phyloP scores from a whole-genome alignment of 139 green algal species.

The Asterochloris erici region DNA sequence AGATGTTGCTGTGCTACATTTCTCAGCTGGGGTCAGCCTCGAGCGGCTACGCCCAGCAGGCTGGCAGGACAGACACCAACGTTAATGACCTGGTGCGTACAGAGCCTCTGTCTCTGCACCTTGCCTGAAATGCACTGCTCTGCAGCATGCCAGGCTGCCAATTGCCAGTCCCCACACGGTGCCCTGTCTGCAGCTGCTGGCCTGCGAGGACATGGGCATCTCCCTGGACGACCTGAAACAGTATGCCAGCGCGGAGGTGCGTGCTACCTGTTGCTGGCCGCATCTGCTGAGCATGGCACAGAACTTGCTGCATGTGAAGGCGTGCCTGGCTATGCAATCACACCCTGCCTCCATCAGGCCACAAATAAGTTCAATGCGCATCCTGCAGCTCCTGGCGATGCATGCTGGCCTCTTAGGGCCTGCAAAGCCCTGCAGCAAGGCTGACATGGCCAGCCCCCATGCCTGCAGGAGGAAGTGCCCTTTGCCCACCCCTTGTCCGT shows the following conservation, averaged over 20 bases:
- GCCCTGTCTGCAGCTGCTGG: constrained; percentile 42
- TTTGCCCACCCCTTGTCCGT: constrained; percentile 63
- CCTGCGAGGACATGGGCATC: constrained; percentile 71
- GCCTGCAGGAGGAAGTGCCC: constrained; percentile 40
- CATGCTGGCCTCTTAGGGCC: no score
- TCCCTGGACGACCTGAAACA: constrained; percentile 46
- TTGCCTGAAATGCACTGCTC: neutral
- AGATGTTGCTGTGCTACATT: constrained; percentile 79
- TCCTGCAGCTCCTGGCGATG: neutral
- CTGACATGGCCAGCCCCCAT: neutral
- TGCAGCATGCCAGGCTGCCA: neutral
- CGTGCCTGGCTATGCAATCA: no score
- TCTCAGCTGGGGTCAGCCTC: constrained; percentile 52
- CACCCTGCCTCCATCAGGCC: no score
- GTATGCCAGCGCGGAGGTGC: constrained; percentile 24
- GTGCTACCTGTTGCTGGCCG: neutral
- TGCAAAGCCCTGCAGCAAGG: neutral
- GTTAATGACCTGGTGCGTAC: constrained; percentile 55
- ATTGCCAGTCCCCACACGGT: neutral
- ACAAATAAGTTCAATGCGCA: no score
- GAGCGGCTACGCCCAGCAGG: constrained; percentile 72
- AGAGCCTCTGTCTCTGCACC: no score
- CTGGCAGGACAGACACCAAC: constrained; percentile 66
- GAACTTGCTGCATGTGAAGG: no score
- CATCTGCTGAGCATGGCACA: no score